A percentile compares a stretch with the other conserved stretches of the same genome.
phyloP scores from a whole-genome alignment of 2,329 filamentous ascomycete genomes.

The Nemania sp. region DNA sequence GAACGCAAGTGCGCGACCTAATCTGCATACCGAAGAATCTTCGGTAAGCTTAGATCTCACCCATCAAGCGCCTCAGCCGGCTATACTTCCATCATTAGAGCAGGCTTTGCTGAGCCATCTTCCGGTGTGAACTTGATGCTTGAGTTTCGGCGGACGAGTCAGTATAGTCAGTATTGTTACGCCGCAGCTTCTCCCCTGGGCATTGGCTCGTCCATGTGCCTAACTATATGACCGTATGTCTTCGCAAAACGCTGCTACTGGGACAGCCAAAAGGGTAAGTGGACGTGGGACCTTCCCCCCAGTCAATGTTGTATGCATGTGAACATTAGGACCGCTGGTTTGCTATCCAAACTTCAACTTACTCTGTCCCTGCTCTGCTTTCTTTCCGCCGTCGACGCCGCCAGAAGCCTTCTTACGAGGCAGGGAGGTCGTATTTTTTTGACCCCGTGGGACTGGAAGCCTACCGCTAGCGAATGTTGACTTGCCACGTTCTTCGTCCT shows the following conservation, averaged over 20 bases:
- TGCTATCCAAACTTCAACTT: slow-evolving; percentile 60
- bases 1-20: slow-evolving; percentile 19
- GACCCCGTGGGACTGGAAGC: slow-evolving; percentile 39
- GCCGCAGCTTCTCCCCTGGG: slow-evolving; percentile 13
- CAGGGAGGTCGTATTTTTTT: slow-evolving; percentile 42
- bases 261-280: neutral
- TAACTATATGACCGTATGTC: neutral
- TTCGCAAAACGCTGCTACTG: slow-evolving; percentile 5
- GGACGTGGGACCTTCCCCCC: slow-evolving; percentile 4
- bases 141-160: neutral
- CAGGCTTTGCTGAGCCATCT: too few relatives aligned
- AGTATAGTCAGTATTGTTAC: too few relatives aligned
- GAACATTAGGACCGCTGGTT: slow-evolving; percentile 29
- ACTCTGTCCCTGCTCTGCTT: slow-evolving; percentile 61
- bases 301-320: slow-evolving; percentile 19
- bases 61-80: too few relatives aligned
- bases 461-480: slow-evolving; percentile 47
- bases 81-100: too few relatives aligned
- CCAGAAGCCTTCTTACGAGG: slow-evolving; percentile 44
- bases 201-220: slow-evolving; percentile 10
- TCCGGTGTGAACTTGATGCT: slow-evolving; percentile 1
- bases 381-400: slow-evolving; percentile 37
- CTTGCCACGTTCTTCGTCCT: slow-evolving; percentile 62
- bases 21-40: slow-evolving; percentile 13
- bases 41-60: neutral